phyloP scores from a whole-genome alignment of 306 rosid genomes.

The Trifolium dubium region DNA sequence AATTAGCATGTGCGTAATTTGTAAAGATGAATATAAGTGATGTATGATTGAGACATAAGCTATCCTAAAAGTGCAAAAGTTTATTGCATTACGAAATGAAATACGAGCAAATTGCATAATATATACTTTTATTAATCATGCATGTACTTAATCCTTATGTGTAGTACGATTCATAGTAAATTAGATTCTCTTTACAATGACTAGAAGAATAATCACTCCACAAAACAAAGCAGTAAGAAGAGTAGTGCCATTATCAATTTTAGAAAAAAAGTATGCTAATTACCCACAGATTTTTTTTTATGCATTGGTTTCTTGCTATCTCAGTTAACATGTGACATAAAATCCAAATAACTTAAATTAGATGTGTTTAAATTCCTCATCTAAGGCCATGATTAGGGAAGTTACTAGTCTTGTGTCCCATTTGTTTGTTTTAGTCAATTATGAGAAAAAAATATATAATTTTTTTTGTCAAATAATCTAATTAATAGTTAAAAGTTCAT shows the following conservation, averaged over 20 bases:
- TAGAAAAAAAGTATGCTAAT: slow-evolving; percentile 34
- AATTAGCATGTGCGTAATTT: slow-evolving; percentile 8
- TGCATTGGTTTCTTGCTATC: slow-evolving; percentile 36
- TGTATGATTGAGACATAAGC: slow-evolving; percentile 14
- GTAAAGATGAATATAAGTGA: slow-evolving; percentile 18
- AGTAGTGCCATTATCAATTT: slow-evolving; percentile 30
- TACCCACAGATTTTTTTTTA: slow-evolving; percentile 14
- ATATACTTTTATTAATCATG: slow-evolving; percentile 15
- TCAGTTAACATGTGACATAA: slow-evolving; percentile 29
- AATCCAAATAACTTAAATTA: slow-evolving; percentile 30
- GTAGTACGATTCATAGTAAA: slow-evolving; percentile 19
- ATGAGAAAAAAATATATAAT: neutral
- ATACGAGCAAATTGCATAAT: neutral
- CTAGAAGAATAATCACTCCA: slow-evolving; percentile 38
- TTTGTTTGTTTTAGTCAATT: slow-evolving; percentile 5
- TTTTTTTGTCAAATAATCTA: too few relatives aligned
- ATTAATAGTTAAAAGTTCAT: too few relatives aligned
- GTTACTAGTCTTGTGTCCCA: slow-evolving; percentile 14
- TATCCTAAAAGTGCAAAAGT: slow-evolving; percentile 31
- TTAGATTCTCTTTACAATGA: slow-evolving; percentile 34
- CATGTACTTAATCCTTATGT: slow-evolving; percentile 22
- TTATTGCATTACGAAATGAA: slow-evolving; percentile 32
- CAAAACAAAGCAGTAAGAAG: slow-evolving; percentile 33
- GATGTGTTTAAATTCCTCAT: slow-evolving; percentile 30
- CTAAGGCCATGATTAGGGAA: slow-evolving; percentile 26